phyloP scores from a whole-genome alignment of 1,139 yeast species.

The Magnusiomyces tetraspermus region DNA sequence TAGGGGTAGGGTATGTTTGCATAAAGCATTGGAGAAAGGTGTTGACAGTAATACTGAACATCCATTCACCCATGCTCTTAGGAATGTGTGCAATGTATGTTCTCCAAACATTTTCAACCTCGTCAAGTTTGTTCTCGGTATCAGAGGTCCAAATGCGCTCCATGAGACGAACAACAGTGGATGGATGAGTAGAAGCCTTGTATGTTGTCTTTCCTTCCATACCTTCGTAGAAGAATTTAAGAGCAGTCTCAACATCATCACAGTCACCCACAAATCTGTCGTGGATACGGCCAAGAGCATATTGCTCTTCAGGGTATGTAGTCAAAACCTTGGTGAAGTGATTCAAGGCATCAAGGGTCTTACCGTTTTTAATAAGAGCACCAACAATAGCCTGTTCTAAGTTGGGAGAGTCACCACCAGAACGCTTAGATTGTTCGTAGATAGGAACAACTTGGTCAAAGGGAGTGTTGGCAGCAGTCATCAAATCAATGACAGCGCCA shows the following conservation, averaged over 20 bases:
- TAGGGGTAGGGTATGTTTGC: constrained; percentile 45
- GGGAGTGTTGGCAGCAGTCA: constrained; percentile 49
- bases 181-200: constrained; percentile 60
- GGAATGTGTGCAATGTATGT: constrained; percentile 62
- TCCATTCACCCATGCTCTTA: constrained; percentile 53
- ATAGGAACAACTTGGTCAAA: constrained; percentile 50
- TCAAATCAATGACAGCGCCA: constrained; percentile 62
- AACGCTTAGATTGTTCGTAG: constrained; percentile 37
- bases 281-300: constrained; percentile 57
- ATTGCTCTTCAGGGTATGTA: constrained; percentile 29
- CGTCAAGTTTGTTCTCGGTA: constrained; percentile 26
- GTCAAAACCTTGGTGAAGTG: constrained; percentile 39
- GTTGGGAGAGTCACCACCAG: constrained; percentile 34
- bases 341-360: constrained; percentile 42
- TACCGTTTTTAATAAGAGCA: constrained; percentile 46
- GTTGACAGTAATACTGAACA: constrained; percentile 59
- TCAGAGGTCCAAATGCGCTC: constrained; percentile 52
- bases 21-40: constrained; percentile 62
- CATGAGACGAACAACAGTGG: constrained; percentile 60
- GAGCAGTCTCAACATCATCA: constrained; percentile 62
- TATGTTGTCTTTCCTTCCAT: constrained; percentile 62
- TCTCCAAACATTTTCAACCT: constrained; percentile 49
- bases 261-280: constrained; percentile 74
- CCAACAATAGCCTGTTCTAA: constrained; percentile 52
- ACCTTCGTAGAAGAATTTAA: constrained; percentile 65